These are phyloP conservation scores for Phytopythium kandeliae DNA, from an alignment of 352 stramenopile genomes.

Conservation along the genomic window DNA sequence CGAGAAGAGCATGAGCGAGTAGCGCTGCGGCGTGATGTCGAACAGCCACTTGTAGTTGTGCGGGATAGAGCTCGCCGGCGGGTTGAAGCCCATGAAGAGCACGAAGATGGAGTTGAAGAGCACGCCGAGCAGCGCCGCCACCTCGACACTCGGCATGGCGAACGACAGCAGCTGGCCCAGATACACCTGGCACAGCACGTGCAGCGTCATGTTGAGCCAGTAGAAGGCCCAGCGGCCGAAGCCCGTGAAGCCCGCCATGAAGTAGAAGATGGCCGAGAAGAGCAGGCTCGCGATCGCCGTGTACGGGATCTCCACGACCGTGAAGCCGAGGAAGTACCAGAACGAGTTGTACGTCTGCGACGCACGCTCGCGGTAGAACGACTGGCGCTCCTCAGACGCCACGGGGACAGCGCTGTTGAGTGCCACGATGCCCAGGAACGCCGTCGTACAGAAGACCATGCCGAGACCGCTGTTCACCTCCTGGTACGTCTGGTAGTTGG, in stretches of 20 bases:
- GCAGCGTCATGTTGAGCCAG: slow-evolving; percentile 25
- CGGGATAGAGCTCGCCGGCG: slow-evolving; percentile 23
- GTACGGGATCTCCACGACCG: slow-evolving; percentile 62
- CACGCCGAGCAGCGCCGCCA: slow-evolving; percentile 23
- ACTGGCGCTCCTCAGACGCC: slow-evolving; percentile 55
- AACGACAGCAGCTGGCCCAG: slow-evolving; percentile 29
- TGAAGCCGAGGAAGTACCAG: slow-evolving; percentile 76
- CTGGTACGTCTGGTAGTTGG: slow-evolving; percentile 28
- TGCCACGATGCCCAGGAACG: slow-evolving; percentile 74
- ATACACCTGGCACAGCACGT: slow-evolving; percentile 36
- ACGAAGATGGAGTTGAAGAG: slow-evolving; percentile 45
- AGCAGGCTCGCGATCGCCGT: slow-evolving; percentile 21
- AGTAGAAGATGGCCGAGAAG: slow-evolving; percentile 30
- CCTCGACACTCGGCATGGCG: slow-evolving; percentile 27
- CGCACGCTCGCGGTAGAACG: slow-evolving; percentile 89
- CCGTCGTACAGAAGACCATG: slow-evolving; percentile 72
- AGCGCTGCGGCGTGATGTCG: slow-evolving; percentile 27
- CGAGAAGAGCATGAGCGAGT: slow-evolving; percentile 21
- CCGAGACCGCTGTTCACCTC: slow-evolving; percentile 43
- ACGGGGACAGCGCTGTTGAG: slow-evolving; percentile 67
- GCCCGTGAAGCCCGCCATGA: slow-evolving; percentile 21
- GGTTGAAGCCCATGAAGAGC: slow-evolving; percentile 49
- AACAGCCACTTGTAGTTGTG: slow-evolving; percentile 30
- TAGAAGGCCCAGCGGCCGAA: slow-evolving; percentile 18
- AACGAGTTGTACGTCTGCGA: slow-evolving; percentile 84